Evolutionary conservation across 1,284 basidiomycete species (phyloP), one percentile per base, ranked within the genome.

Genomic region (Cryptococcus wingfieldii): DNA sequence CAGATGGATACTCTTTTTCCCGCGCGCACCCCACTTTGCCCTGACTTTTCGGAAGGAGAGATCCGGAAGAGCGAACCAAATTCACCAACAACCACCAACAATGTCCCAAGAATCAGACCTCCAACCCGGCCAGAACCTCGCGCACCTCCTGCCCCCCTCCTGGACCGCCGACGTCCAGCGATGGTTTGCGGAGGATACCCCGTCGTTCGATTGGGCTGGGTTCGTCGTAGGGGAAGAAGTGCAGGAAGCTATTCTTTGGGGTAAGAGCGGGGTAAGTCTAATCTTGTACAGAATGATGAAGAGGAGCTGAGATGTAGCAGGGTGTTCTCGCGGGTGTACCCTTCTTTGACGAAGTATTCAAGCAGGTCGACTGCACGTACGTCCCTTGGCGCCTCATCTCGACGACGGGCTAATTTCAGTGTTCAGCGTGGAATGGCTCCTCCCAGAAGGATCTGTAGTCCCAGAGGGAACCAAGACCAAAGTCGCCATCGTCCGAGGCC

Each of bases 181-280:
- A 16, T 98, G 95, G 96, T 84, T 96, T 18, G 83, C 84, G 14
- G 95, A 98, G 77, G 95, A 98, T 74, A 90, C 88, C 0, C 96
- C 95, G 2, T 93, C 90, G 1, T 97, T 98, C 68, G 95, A 99
- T 78, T 98, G 92, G 72, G 95, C 89, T 38, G 96, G 96, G 2
- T 98, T 89, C 71, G 93, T 98, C 38, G 96, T 98, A 13, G 96
- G 96, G 18, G 94, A 98, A 68, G 86, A 83, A 7, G 79, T 83
- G 47, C 86, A 91, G 53, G 86, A 89, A 71, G 96, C 96, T 4
- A 88, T 87, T 69, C 83, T 98, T 31, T 83, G 91, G 68, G 93
- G 93, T 55, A 98, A 78, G 65, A 73, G 66, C 39, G 77, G 71
- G 44, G 76, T 77, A 59, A 53, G 72, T 70, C 3, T 9, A 28